Base-by-base conservation (phyloP, 768 basidiomycete species). In the Mycena galopus region DNA sequence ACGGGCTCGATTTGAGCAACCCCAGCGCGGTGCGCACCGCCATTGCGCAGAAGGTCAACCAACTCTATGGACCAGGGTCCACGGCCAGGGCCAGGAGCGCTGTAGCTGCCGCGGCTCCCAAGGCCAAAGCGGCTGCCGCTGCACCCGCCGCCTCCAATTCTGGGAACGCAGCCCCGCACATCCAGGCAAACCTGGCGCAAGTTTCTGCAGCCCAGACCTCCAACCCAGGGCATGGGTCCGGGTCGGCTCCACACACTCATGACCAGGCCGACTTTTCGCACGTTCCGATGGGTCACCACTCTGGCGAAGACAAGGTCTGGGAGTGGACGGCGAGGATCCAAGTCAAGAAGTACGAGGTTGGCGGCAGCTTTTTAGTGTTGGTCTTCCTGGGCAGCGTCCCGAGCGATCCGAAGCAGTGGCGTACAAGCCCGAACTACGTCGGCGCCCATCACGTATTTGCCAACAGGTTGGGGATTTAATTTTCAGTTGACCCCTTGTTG, bases 321-420 rank as follows among this genome's bases (percentile, higher is more conserved):
- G 86, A 88, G 29, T 88, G 87, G 87, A 79, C 84, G 0, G 85
- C 79, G 8, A 83, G 85, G 42, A 79, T 88, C 53, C 77, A 78
- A 25, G 77, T 82, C 76, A 82, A 85, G 78, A 85, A 87, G 72
- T 84, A 81, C 75, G 87, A 84, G 69, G 73, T 87, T 37, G 84
- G 83, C 4, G 64, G 78, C 6, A 85, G 85, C 77, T 88, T 86
- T 75, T 78, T 79, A n/a, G 80, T 89, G 30, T 76, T 85, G 23
- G 70, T 90, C 61, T 89, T 89, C 85, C 78, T 90, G 8, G 88
- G 86, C 2, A 71, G 69, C 4, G 83, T 84, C 19, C 84, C 84
- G 17, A 79, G 77, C 25, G 81, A 87, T 61, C 78, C 82, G 9
- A 68, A 70, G 12, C 72, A 83, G 19, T 88, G 87, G 87, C 78